Conservation (phyloP, 768 basidiomycete species). For the Cyclocybe aegerita region DNA sequence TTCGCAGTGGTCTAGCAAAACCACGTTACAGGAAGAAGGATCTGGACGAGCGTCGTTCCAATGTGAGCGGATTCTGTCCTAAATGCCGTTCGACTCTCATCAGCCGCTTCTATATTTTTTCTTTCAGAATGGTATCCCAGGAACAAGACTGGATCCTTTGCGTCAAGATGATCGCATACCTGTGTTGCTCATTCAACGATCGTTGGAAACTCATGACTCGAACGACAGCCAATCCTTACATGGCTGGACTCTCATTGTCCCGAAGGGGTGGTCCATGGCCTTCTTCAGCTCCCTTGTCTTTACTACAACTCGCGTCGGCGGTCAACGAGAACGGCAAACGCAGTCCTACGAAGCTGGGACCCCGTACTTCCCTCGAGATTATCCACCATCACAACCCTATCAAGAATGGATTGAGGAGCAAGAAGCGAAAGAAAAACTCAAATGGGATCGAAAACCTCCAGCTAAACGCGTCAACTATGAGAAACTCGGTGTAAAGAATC, state of each 20-base stretch:
- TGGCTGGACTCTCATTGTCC: conserved; percentile 87
- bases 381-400: conserved; percentile 58
- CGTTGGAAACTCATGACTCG: conserved; percentile 42
- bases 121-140: conserved; percentile 72
- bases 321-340: conserved; percentile 78
- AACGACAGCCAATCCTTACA: conserved; percentile 51
- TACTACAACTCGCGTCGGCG: conserved; percentile 83
- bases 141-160: conserved; percentile 62
- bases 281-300: conserved; percentile 81
- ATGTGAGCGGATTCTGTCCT: conserved; percentile 41
- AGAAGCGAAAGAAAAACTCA: conserved; percentile 51
- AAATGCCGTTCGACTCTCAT: background rate
- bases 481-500: conserved; percentile 62
- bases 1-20: conserved; percentile 50
- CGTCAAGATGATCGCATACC: conserved; percentile 84
- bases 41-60: conserved; percentile 76
- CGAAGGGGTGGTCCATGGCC: conserved; percentile 88
- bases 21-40: conserved; percentile 82
- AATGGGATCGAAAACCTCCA: conserved; percentile 82
- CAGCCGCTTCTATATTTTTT: no score
- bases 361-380: conserved; percentile 81
- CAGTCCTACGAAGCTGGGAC: conserved; percentile 82
- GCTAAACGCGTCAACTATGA: conserved; percentile 80
- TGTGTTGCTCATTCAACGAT: conserved; percentile 78
- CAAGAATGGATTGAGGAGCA: conserved; percentile 43